Evolutionary conservation across 2,329 filamentous ascomycete genomes (phyloP).

Genomic region (Ophiostoma fasciatum): DNA sequence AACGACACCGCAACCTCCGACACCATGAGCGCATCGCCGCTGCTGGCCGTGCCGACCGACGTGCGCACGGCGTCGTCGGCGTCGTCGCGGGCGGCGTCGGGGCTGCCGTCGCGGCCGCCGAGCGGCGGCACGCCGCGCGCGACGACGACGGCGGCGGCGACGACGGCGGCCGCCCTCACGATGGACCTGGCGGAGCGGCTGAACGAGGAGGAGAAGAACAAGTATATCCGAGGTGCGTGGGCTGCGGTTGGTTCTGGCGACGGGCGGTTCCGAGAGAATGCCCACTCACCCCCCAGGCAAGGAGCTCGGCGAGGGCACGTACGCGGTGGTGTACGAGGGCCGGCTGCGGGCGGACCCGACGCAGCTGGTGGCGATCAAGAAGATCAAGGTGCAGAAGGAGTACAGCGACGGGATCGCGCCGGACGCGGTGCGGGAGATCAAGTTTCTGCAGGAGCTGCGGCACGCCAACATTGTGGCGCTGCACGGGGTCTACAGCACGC

Average conservation of each 20-base stretch:
- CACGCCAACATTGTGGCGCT: slow-evolving; percentile 94
- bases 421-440: slow-evolving; percentile 90
- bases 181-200: slow-evolving; percentile 62
- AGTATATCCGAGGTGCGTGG: slow-evolving; percentile 49
- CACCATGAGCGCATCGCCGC: slow-evolving; percentile 31
- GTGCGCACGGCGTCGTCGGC: slow-evolving; percentile 12
- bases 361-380: slow-evolving; percentile 77
- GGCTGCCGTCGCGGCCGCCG: slow-evolving; percentile 6
- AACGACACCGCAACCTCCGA: too few species aligned
- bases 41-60: slow-evolving; percentile 26
- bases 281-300: slow-evolving; percentile 40
- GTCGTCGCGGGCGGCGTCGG: slow-evolving; percentile 1
- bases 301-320: slow-evolving; percentile 91
- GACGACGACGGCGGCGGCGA: neutral
- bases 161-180: slow-evolving; percentile 14
- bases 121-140: slow-evolving; percentile 5
- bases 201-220: slow-evolving; percentile 68
- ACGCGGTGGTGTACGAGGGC: slow-evolving; percentile 87
- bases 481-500: slow-evolving; percentile 84
- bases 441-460: slow-evolving; percentile 82
- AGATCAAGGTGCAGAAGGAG: slow-evolving; percentile 76
- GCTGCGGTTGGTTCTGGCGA: too few species aligned
- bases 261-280: neutral
- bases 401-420: slow-evolving; percentile 85
- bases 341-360: slow-evolving; percentile 59